A percentile compares a stretch with the other conserved stretches of the same genome.
These are phyloP conservation scores for Lipomyces sp. DNA, from an alignment of 805 yeast genomes.

Conservation along the genomic window DNA sequence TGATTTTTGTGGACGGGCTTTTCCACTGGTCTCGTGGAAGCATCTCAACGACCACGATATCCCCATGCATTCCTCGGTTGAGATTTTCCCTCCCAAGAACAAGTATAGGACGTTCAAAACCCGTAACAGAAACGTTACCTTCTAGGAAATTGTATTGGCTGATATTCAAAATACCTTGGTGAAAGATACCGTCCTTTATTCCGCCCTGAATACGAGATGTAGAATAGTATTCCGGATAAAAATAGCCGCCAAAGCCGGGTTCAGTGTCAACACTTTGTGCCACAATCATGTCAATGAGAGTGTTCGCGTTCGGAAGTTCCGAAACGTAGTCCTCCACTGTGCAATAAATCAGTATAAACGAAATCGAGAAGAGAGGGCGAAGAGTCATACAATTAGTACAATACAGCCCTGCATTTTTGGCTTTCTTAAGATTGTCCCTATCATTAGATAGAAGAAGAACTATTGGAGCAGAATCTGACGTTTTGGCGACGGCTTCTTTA, in stretches of 20 bases:
- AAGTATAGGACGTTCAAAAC: conserved; percentile 76
- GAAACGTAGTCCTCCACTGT: conserved; percentile 69
- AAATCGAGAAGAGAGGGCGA: background rate
- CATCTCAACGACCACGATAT: conserved; percentile 83
- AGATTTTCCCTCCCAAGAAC: conserved; percentile 78
- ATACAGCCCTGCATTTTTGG: conserved; percentile 43
- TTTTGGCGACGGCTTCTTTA: conserved; percentile 27
- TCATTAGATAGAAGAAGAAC: conserved; percentile 67
- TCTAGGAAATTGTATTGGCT: conserved; percentile 86
- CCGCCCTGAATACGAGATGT: conserved; percentile 88
- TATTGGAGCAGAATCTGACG: conserved; percentile 31
- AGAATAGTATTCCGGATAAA: conserved; percentile 74
- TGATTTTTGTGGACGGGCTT: conserved; percentile 70
- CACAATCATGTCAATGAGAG: conserved; percentile 75
- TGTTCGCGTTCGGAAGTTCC: conserved; percentile 65
- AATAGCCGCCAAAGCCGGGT: conserved; percentile 43
- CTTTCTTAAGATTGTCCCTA: conserved; percentile 56
- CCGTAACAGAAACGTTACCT: conserved; percentile 70
- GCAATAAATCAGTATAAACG: conserved; percentile 47
- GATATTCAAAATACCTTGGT: conserved; percentile 77
- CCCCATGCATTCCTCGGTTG: conserved; percentile 91
- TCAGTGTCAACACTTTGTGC: conserved; percentile 38
- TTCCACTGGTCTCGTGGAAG: conserved; percentile 86
- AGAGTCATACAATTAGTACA: conserved; percentile 10
- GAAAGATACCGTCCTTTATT: conserved; percentile 75